Conservation (phyloP, 1,284 basidiomycete species). For the Flammula alnicola region DNA sequence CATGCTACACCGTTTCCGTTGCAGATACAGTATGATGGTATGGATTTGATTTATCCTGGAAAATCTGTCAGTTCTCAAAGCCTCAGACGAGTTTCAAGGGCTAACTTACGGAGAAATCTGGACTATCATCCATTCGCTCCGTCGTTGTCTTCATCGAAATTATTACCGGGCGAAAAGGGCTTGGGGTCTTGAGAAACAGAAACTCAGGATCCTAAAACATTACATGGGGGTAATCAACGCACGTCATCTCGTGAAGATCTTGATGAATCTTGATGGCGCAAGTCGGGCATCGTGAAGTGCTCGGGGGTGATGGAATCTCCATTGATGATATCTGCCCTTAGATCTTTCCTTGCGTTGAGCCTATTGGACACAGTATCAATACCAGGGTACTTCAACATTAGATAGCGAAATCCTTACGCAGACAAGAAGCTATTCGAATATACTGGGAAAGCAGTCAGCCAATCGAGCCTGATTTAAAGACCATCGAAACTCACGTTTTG, state of each 20-base stretch:
- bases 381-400: no score
- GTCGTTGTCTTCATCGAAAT: conserved; percentile 9
- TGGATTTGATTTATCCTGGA: background rate
- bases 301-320: conserved; percentile 5
- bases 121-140: background rate
- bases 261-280: conserved; percentile 1
- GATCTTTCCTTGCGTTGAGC: conserved; percentile 10
- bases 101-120: conserved; percentile 1
- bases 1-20: background rate
- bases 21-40: background rate
- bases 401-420: conserved; percentile 17
- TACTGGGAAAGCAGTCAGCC: conserved; percentile 13
- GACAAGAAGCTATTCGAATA: conserved; percentile 28
- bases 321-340: conserved; percentile 10
- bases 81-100: no score
- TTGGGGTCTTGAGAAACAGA: background rate
- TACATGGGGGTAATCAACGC: background rate
- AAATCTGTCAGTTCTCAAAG: background rate
- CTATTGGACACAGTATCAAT: no score
- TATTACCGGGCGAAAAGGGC: conserved; percentile 6
- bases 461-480: background rate
- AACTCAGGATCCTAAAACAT: background rate
- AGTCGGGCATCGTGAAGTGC: conserved; percentile 12
- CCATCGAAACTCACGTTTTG: conserved; percentile 21
- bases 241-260: conserved; percentile 7